Percentiles rank a stretch among this genome's conserved stretches.
Conservation (phyloP, 2,329 filamentous ascomycete species). For the Nemania diffusa region DNA sequence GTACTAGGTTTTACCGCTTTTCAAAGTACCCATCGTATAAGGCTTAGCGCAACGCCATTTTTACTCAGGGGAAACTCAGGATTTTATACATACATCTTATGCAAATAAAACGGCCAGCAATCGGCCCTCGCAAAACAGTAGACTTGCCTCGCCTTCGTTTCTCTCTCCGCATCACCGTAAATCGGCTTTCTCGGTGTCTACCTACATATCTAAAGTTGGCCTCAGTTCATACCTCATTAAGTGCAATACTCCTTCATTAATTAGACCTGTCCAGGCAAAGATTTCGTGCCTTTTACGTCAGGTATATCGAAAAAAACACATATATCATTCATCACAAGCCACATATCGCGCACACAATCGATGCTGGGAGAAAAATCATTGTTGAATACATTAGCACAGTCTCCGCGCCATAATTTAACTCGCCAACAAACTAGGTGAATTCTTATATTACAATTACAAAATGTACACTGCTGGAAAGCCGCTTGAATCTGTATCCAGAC, state of each 20-base stretch:
- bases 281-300: conserved; percentile 27
- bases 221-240: conserved; percentile 22
- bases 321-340: conserved; percentile 25
- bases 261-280: conserved; percentile 23
- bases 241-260: conserved; percentile 23
- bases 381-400: conserved; percentile 26
- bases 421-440: conserved; percentile 26
- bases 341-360: conserved; percentile 24
- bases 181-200: conserved; percentile 20
- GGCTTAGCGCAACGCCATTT: neutral
- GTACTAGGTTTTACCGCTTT: conserved; percentile 11
- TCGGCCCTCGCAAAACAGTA: no score
- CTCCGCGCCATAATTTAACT: conserved; percentile 24
- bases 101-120: conserved; percentile 21
- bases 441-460: conserved; percentile 20
- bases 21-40: conserved; percentile 8
- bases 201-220: conserved; percentile 11
- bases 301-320: conserved; percentile 24
- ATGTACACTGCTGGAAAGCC: conserved; percentile 20
- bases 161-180: conserved; percentile 20
- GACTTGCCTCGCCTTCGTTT: conserved; percentile 20
- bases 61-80: neutral
- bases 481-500: conserved; percentile 16
- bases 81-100: conserved; percentile 20
- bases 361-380: conserved; percentile 27